These are phyloP conservation scores for Suillus decipiens DNA, from an alignment of 768 basidiomycete species.

Conservation along the genomic window DNA sequence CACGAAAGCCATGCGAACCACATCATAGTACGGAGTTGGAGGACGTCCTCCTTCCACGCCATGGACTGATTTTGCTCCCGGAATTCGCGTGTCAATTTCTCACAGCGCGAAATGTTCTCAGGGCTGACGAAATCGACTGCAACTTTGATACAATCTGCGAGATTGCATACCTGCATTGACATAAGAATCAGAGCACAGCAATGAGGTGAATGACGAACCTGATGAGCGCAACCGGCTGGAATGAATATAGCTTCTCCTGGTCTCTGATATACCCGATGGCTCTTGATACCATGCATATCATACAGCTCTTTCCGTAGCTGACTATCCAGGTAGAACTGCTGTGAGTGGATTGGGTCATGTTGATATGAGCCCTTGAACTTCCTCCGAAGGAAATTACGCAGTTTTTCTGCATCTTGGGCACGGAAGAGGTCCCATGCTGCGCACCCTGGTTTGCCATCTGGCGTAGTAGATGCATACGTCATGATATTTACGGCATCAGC, in stretches of 20 bases:
- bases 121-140: constrained; percentile 94
- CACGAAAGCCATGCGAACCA: constrained; percentile 92
- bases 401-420: constrained; percentile 75
- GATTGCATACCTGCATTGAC: constrained; percentile 73
- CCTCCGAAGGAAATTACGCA: constrained; percentile 72
- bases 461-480: constrained; percentile 62
- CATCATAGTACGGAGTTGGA: constrained; percentile 90
- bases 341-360: constrained; percentile 89
- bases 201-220: constrained; percentile 48
- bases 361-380: constrained; percentile 57
- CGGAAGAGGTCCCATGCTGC: constrained; percentile 93
- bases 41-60: constrained; percentile 93
- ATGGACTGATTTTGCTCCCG: constrained; percentile 84
- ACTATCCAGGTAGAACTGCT: constrained; percentile 82
- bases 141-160: constrained; percentile 95
- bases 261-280: constrained; percentile 84
- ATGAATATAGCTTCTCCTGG: constrained; percentile 95
- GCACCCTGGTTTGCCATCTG: constrained; percentile 66
- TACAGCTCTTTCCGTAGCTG: constrained; percentile 65
- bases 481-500: constrained; percentile 93
- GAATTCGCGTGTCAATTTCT: constrained; percentile 84
- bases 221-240: constrained; percentile 91
- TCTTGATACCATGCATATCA: constrained; percentile 68
- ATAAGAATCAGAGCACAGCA: constrained; percentile 6
- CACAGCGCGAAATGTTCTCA: constrained; percentile 87